Percentiles rank a stretch among this genome's conserved stretches.
These are phyloP conservation scores for Daldinia eschscholtzii DNA, from an alignment of 2,329 filamentous ascomycete genomes.

Conservation along the genomic window DNA sequence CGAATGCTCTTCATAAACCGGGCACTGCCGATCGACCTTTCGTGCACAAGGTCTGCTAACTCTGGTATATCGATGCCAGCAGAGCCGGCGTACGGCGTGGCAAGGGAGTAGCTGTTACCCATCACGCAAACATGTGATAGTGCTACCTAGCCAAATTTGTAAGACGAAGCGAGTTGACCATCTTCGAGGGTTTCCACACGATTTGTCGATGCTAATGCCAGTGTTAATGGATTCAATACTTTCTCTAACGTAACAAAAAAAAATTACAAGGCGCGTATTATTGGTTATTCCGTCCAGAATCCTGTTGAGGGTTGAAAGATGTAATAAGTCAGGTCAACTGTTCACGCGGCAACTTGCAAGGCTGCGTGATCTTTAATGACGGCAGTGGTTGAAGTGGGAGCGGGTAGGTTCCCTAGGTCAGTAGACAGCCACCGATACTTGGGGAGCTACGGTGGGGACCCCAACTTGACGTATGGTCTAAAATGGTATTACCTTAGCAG, in stretches of 20 bases:
- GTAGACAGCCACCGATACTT: background rate
- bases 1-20: slow-evolving; percentile 98
- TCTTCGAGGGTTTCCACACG: slow-evolving; percentile 33
- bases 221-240: slow-evolving; percentile 4
- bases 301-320: slow-evolving; percentile 11
- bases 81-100: slow-evolving; percentile 89
- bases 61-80: slow-evolving; percentile 95
- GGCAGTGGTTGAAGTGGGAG: slow-evolving; percentile 16
- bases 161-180: slow-evolving; percentile 31
- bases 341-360: slow-evolving; percentile 30
- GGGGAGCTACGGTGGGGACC: background rate
- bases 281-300: background rate
- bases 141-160: slow-evolving; percentile 47
- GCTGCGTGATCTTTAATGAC: slow-evolving; percentile 35
- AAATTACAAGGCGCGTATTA: background rate
- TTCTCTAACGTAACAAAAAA: background rate
- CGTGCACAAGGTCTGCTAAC: slow-evolving; percentile 89
- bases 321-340: slow-evolving; percentile 16
- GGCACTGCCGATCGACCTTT: slow-evolving; percentile 90
- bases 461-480: background rate
- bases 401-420: slow-evolving; percentile 6
- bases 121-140: slow-evolving; percentile 63
- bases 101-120: slow-evolving; percentile 97
- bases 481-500: slow-evolving; percentile 5
- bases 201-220: slow-evolving; percentile 5